A percentile compares a stretch with the other conserved stretches of the same genome.
These are phyloP conservation scores for Saccharomyces kudriavzevii DNA, from an alignment of 805 yeast species.

Conservation along the genomic window DNA sequence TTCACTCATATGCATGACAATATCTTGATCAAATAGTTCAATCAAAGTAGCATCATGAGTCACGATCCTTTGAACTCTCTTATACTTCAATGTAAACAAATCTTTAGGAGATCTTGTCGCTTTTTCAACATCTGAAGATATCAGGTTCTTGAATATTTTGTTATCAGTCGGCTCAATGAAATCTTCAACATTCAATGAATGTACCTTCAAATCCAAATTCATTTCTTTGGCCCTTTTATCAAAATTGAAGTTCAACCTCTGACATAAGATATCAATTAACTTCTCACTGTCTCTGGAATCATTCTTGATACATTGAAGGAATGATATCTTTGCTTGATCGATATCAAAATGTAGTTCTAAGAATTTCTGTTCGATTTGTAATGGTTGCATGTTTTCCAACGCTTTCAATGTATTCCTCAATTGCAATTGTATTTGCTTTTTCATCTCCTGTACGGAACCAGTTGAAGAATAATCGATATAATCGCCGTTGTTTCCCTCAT, in stretches of 20 bases:
- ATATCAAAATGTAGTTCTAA: constrained; percentile 71
- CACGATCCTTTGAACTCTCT: constrained; percentile 52
- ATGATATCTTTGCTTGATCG: constrained; percentile 49
- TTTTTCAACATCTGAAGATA: constrained; percentile 50
- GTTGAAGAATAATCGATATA: not conserved
- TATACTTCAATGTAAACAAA: constrained; percentile 52
- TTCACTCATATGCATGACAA: constrained; percentile 67
- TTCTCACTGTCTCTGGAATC: constrained; percentile 53
- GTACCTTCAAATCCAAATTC: constrained; percentile 56
- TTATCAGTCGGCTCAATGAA: constrained; percentile 56
- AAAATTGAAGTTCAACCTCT: constrained; percentile 51
- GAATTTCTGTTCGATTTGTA: constrained; percentile 46
- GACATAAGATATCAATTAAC: constrained; percentile 66
- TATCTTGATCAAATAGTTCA: constrained; percentile 70
- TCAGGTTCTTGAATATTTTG: constrained; percentile 55
- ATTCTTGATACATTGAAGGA: constrained; percentile 61
- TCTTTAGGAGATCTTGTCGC: constrained; percentile 30
- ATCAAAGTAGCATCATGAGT: constrained; percentile 42
- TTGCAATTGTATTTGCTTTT: constrained; percentile 20
- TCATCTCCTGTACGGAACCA: constrained; percentile 6
- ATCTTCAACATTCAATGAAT: constrained; percentile 66
- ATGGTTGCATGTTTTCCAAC: constrained; percentile 37
- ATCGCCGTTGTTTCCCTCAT: constrained; percentile 23
- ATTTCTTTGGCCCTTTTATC: constrained; percentile 52
- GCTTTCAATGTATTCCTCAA: constrained; percentile 12